These are phyloP conservation scores for Nitzschia sp. DNA, from an alignment of 108 stramenopile species.

Conservation along the genomic window DNA sequence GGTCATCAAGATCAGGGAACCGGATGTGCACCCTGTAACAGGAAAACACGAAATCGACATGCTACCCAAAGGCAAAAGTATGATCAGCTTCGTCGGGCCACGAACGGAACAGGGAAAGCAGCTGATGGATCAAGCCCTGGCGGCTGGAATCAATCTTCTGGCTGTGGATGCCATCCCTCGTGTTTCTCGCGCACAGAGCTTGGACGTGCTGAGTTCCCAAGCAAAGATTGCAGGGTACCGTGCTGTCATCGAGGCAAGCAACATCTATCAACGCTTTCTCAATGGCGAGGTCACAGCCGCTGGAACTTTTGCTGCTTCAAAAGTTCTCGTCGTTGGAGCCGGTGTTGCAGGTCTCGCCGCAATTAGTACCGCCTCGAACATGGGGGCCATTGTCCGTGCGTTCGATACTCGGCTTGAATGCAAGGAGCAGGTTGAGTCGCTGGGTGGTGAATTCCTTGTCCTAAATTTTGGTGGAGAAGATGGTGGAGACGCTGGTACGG, in stretches of 20 bases:
- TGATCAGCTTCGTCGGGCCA: conserved; percentile 64
- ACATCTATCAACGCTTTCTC: conserved; percentile 78
- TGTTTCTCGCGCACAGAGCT: conserved; percentile 80
- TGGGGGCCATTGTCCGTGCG: conserved; percentile 87
- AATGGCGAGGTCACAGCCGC: conserved; percentile 91
- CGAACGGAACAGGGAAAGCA: conserved; percentile 53
- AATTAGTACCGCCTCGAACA: conserved; percentile 81
- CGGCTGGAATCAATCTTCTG: conserved; percentile 43
- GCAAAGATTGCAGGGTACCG: conserved; percentile 93
- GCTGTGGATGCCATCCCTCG: conserved; percentile 74
- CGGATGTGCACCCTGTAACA: conserved; percentile 57
- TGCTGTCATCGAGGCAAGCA: conserved; percentile 84
- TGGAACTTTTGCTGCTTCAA: conserved; percentile 78
- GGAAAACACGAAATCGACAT: conserved; percentile 57
- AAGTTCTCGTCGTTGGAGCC: conserved; percentile 87
- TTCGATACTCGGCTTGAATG: conserved; percentile 88
- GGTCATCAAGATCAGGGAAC: conserved; percentile 67
- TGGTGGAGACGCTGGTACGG: conserved; percentile 55
- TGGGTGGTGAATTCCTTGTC: conserved; percentile 84
- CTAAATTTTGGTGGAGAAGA: conserved; percentile 63
- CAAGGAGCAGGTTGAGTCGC: conserved; percentile 88
- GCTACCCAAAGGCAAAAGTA: conserved; percentile 61
- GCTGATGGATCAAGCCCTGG: conserved; percentile 56
- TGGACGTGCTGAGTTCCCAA: conserved; percentile 82
- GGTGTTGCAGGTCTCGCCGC: conserved; percentile 92